phyloP scores from a whole-genome alignment of 208 protist species.

The Perkinsela sp. region DNA sequence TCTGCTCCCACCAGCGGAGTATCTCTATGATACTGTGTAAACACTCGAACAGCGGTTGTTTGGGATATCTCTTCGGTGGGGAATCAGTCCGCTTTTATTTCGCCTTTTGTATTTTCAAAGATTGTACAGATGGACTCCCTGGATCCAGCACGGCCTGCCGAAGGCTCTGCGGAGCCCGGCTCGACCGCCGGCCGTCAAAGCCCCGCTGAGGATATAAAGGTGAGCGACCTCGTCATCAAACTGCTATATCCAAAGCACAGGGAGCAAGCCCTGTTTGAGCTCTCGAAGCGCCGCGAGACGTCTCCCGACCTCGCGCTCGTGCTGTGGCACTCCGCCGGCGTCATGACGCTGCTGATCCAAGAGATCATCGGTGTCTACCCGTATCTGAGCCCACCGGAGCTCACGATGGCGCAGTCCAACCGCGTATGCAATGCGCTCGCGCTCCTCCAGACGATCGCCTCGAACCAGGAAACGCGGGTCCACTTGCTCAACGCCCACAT shows the following conservation, averaged over 20 bases:
- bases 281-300: slow-evolving; percentile 75
- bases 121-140: too few species aligned
- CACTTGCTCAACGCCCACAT: slow-evolving; percentile 95
- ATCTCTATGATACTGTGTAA: too few species aligned
- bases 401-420: slow-evolving; percentile 28
- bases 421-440: slow-evolving; percentile 91
- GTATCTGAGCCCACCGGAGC: slow-evolving; percentile 40
- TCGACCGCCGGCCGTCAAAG: too few species aligned
- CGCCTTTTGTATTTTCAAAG: too few species aligned
- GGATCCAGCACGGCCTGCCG: too few species aligned
- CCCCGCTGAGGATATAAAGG: too few species aligned
- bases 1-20: too few species aligned
- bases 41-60: too few species aligned
- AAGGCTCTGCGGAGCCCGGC: too few species aligned
- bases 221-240: slow-evolving; percentile 3
- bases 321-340: slow-evolving; percentile 88
- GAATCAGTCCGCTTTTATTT: too few species aligned
- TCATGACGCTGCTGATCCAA: slow-evolving; percentile 89
- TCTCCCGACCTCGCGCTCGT: slow-evolving; percentile 75
- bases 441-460: slow-evolving; percentile 91
- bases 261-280: slow-evolving; percentile 67
- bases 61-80: too few species aligned
- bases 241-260: slow-evolving; percentile 35
- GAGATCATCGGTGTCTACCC: slow-evolving; percentile 94
- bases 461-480: slow-evolving; percentile 76